Base-by-base conservation (phyloP, 495 filamentous ascomycete species). In the Podospora comata region DNA sequence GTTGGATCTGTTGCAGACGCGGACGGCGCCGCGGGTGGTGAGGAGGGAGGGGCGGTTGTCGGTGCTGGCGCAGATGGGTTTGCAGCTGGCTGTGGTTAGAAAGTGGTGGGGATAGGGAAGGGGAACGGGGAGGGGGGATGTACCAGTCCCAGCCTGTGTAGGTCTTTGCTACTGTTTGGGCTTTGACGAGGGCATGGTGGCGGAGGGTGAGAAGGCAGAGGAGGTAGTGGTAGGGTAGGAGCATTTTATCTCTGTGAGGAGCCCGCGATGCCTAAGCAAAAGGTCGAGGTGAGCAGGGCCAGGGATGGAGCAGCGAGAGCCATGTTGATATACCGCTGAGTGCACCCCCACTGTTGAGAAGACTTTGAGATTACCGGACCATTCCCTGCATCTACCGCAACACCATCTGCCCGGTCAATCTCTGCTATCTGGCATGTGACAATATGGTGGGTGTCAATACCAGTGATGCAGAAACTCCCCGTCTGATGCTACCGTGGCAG, bases 1-100 rank as follows among this genome's bases (percentile, higher is more conserved):
- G 77, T 85, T 84, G 66, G 77, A 75, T 67, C 75, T 78, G 71
- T 85, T 77, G 71, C 84, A 86, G 64, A 76, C 80, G 19, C 77
- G 74, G 67, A 85, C 80, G 2, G 66, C 65, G 55, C 72, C 72
- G 53, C 72, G 68, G 11, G 65, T 60, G 32, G 28, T 28, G 19
- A 69, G 58, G 16, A 72, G 28, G 30, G 20, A 58, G 34, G 60
- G 48, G 4, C 59, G 48, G 58, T 26, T 56, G 53, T 65, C 61
- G 60, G 39, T 57, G 15, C 32, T 64, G 1, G 71, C 66, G 66
- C 71, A 73, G 57, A 73, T 57, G 11, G 71, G 68, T 34, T 70
- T 73, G 60, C 71, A 73, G 64, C 70, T 72, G 19, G 34, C 0
- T 2, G 57, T 39, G 11, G 34, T 44, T 4, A 11, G 9, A 30